Evolutionary conservation across 495 filamentous ascomycete species (phyloP).

Genomic region (Aspergillus cristatus): DNA sequence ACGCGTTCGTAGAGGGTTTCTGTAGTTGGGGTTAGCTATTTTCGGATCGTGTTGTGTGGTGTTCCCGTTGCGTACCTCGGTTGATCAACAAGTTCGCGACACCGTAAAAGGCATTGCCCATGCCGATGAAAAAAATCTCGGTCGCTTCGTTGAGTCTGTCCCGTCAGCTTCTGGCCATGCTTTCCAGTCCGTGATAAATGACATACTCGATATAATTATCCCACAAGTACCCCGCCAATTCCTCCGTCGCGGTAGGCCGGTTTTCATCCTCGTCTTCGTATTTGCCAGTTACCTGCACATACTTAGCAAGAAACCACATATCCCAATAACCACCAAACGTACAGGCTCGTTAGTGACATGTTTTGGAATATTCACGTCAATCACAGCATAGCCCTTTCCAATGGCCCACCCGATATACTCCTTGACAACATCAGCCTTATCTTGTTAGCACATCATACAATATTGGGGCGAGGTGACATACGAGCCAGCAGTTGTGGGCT

Average conservation of each 20-base stretch:
- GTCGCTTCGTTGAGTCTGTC: constrained; percentile 51
- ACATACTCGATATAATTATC: constrained; percentile 86
- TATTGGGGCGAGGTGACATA: constrained; percentile 37
- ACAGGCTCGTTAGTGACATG: constrained; percentile 43
- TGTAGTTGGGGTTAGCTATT: constrained; percentile 4
- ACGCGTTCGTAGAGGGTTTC: constrained; percentile 42
- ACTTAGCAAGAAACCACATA: constrained; percentile 6
- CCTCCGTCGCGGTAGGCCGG: constrained; percentile 48
- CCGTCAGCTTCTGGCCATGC: neutral
- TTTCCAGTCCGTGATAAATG: neutral
- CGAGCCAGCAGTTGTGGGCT: constrained; percentile 76
- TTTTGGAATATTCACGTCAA: constrained; percentile 85
- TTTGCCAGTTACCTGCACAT: constrained; percentile 12
- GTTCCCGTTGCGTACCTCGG: too few relatives aligned
- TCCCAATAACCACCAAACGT: constrained; percentile 13
- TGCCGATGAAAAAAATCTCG: constrained; percentile 73
- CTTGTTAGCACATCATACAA: constrained; percentile 27
- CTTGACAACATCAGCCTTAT: constrained; percentile 66
- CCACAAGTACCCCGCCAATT: constrained; percentile 84
- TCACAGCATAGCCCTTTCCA: constrained; percentile 61
- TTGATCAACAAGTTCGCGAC: constrained; percentile 60
- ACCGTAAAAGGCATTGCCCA: constrained; percentile 66
- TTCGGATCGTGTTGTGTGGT: neutral
- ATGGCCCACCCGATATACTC: constrained; percentile 78
- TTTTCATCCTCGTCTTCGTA: constrained; percentile 36